Evolutionary conservation across 1,284 basidiomycete species (phyloP), one percentile per base, ranked within the genome.

Genomic region (Meira nashicola): DNA sequence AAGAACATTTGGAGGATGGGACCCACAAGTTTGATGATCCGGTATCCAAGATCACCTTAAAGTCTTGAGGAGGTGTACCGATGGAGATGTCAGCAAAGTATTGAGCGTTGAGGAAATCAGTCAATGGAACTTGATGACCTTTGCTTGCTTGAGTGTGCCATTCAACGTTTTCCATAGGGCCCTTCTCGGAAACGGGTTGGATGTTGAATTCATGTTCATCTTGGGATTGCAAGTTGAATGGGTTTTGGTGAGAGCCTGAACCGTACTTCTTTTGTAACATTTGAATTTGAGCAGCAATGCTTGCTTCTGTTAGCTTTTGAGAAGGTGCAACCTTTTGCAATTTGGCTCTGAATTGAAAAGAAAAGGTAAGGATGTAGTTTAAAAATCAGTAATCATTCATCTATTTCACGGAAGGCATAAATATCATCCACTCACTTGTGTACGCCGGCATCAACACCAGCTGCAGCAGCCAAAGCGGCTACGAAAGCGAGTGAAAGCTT

Each of bases 41-140:
- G 52, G 89, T 92, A 76, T 92, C 90, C 63, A 91, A 84, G 60
- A 92, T 85, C 68, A 93, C 81, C 90, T 90, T 67, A 53, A 73
- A 65, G 43, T 78, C 82, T 80, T 94, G 91, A 53, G 89, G 83
- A 12, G 91, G 91, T 2, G 82, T 83, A 14, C 91, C 94, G 57
- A 98, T 79, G 10, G 82, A 80, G 66, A 98, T 94, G 69, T 93
- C 89, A 39, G 92, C 85, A 79, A 86, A 98, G 82, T 98, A 97
- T 80, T 98, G 94, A 28, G 94, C 93, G 78, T 97, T 97, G 86
- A 95, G 86, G 82, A 92, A 98, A 83, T 98, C 94, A 75, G 84
- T 88, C 53, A 98, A 84, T 61, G 94, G 94, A 49, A 97, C 90
- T 54, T 82, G 81, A 80, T 98, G 94, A 41, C 91, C 92, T 59